A percentile compares a stretch with the other conserved stretches of the same genome.
Conservation (phyloP, 805 yeast species). For the Groenewaldozyma salmanticensis region DNA sequence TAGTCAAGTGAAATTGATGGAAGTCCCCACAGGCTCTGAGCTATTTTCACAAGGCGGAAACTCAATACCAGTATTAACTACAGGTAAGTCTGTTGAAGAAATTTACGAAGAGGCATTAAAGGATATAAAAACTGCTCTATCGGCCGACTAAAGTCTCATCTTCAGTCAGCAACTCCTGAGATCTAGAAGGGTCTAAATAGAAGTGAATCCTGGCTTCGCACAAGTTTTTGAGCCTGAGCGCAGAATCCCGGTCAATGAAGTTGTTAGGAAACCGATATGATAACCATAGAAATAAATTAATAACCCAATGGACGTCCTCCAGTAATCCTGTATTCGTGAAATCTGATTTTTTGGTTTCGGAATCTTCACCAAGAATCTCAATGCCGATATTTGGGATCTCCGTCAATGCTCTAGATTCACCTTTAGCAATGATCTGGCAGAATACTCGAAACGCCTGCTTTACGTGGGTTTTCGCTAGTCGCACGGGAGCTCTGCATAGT, state of each 20-base stretch:
- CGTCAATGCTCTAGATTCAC: conserved; percentile 45
- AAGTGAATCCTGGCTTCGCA: conserved; percentile 51
- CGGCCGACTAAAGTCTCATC: too few relatives aligned
- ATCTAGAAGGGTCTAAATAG: conserved; percentile 17
- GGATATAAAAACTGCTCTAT: too few relatives aligned
- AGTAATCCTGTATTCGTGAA: conserved; percentile 21
- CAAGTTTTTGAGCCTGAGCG: conserved; percentile 54
- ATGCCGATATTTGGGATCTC: conserved; percentile 31
- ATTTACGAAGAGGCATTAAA: conserved; percentile 1
- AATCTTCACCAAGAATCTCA: conserved; percentile 6
- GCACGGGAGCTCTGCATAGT: conserved; percentile 56
- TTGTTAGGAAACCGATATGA: conserved; percentile 76
- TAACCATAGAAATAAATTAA: conserved; percentile 73
- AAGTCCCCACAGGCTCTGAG: conserved; percentile 43
- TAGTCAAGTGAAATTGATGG: conserved; percentile 67
- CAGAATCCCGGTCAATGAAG: conserved; percentile 69
- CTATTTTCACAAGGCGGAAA: conserved; percentile 7
- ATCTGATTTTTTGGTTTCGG: conserved; percentile 6
- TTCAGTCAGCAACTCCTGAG: not conserved
- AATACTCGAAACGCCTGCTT: conserved; percentile 38
- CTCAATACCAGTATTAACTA: conserved; percentile 4
- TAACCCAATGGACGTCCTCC: conserved; percentile 60
- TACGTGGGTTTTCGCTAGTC: conserved; percentile 29
- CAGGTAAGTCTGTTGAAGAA: not conserved
- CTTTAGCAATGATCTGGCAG: conserved; percentile 45